These are phyloP conservation scores for Kalaharituber pfeilii DNA, from an alignment of 2,329 filamentous ascomycete species.

Conservation along the genomic window DNA sequence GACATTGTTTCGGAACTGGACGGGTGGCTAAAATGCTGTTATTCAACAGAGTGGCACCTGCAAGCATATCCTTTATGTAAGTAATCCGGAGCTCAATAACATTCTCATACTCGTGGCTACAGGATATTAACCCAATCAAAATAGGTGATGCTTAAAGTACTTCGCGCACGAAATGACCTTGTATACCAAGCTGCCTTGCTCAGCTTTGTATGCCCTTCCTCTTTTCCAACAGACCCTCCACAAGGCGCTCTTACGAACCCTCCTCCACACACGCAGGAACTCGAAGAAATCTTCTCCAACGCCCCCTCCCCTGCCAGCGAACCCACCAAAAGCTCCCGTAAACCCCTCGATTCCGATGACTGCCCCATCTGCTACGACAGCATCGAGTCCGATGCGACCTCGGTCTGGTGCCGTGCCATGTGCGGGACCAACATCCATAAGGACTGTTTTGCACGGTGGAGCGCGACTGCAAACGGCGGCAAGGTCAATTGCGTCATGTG, in stretches of 20 bases:
- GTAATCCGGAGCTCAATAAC: too few species aligned
- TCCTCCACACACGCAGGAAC: slow-evolving; percentile 29
- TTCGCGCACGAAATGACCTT: slow-evolving; percentile 39
- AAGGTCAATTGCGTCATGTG: slow-evolving; percentile 23
- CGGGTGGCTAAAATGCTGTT: too few species aligned
- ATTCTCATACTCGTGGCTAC: too few species aligned
- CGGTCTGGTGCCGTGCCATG: slow-evolving; percentile 20
- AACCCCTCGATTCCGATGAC: slow-evolving; percentile 34
- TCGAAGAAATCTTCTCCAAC: slow-evolving; percentile 39
- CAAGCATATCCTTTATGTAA: slow-evolving; percentile 46
- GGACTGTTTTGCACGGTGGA: slow-evolving; percentile 21
- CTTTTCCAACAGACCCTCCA: not conserved
- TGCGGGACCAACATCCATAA: slow-evolving; percentile 23
- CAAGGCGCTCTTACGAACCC: not conserved
- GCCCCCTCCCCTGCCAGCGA: slow-evolving; percentile 35
- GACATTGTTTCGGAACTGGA: too few species aligned
- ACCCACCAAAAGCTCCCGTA: slow-evolving; percentile 27
- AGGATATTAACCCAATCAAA: not conserved
- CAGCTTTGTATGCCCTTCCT: slow-evolving; percentile 24
- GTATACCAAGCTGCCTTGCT: slow-evolving; percentile 47
- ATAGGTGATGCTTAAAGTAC: slow-evolving; percentile 40
- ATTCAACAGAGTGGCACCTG: slow-evolving; percentile 26
- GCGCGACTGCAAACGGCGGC: slow-evolving; percentile 10
- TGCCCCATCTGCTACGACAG: slow-evolving; percentile 42
- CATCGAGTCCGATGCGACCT: slow-evolving; percentile 26